Evolutionary conservation across 148 eudicot genomes (phyloP), one percentile per base, ranked within the genome.

Genomic region (Gaultheria prostrata): DNA sequence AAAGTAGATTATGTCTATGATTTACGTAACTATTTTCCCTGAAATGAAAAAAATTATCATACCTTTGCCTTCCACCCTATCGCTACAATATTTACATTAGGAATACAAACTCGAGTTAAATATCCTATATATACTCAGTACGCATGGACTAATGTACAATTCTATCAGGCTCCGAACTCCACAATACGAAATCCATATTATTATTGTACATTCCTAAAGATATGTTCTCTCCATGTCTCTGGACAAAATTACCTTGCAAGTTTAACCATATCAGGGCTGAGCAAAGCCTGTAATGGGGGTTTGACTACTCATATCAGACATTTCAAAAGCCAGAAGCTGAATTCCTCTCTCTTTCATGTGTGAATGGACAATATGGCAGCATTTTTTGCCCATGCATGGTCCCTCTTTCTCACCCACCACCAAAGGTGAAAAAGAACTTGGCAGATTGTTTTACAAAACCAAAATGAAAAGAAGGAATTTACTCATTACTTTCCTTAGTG

Each of bases 311-410:
- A 63, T 26, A 61, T 24, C 70, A 24, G 26, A 63, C 33, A 26
- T 63, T 63, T 63, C 32, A 63, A 63, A 26, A 11, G 70, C 70
- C 5, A 63, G 8, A 24, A 63, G 32, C 14, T 24, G 14, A 10
- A 63, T 63, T 63, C 14, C 70, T 63, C 2, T 24, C 70, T 63
- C 70, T 63, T 61, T 63, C 70, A 0, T 63, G 70, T 63, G 70
- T 24, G 70, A 26, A 24, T 26, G 70, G 70, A 63, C 26, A 63
- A 63, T 63, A 63, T 10, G 70, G 15, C 32, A 63, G 70, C 70
- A 63, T 63, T 63, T 63, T 59, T 63, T 59, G 65, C 65, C 24
- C 65, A 59, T 21, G 65, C 65, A 59, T 21, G 65, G 65, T 59
- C 65, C 26, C 65, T 10, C 65, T 21, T 59, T 59, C 56, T 14